Evolutionary conservation across 805 yeast species (phyloP).

Genomic region (Tetrapisispora fleetii): DNA sequence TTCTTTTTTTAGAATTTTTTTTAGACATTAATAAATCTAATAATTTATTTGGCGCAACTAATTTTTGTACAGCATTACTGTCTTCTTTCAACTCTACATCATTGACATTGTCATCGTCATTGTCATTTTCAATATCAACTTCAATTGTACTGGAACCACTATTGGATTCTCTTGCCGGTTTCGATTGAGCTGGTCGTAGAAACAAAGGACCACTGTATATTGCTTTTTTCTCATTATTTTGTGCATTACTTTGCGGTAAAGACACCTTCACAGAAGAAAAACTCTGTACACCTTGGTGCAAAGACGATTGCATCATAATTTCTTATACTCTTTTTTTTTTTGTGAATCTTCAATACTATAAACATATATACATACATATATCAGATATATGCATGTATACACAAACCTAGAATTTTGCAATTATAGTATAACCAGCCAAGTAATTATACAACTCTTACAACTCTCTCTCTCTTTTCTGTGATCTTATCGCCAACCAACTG

Average conservation of each 20-base stretch:
- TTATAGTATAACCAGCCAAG: too few species aligned
- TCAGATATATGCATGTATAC: too few species aligned
- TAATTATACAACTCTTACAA: too few species aligned
- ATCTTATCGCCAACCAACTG: too few species aligned
- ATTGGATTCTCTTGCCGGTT: not conserved
- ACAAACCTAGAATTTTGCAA: too few species aligned
- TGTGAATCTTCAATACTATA: too few species aligned
- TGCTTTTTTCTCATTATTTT: not conserved
- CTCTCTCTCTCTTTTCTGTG: too few species aligned
- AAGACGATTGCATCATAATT: not conserved
- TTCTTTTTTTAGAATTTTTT: not conserved
- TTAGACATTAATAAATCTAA: not conserved
- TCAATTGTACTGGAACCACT: too few species aligned
- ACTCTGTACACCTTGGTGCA: not conserved
- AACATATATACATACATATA: too few species aligned
- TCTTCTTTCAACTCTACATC: not conserved
- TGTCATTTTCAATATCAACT: too few species aligned
- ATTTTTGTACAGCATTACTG: not conserved
- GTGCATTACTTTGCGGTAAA: not conserved
- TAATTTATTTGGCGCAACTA: not conserved
- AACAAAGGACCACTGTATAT: constrained; percentile 1
- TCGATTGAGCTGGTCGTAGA: not conserved
- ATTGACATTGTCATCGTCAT: too few species aligned
- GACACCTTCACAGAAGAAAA: not conserved
- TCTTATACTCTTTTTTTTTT: not conserved